A percentile compares a stretch with the other conserved stretches of the same genome.
Evolutionary conservation across 257 asterid species (phyloP).

Genomic region (Solanum stenotomum): DNA sequence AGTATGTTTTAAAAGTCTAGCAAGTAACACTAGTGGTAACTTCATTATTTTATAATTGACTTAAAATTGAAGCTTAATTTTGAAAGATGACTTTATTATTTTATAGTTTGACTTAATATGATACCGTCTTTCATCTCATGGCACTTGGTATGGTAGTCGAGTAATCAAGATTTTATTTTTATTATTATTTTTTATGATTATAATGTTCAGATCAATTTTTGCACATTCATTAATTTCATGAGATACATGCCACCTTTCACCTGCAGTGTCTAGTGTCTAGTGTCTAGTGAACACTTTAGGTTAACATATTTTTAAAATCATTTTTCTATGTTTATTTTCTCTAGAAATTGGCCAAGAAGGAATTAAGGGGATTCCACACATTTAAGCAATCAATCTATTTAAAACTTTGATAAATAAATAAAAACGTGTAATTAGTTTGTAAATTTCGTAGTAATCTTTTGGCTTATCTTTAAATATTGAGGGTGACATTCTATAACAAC

Average conservation of each 20-base stretch:
- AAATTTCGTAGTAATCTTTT: no score
- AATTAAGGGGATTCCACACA: background rate
- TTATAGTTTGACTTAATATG: no score
- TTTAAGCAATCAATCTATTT: background rate
- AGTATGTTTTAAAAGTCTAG: background rate
- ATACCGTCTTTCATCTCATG: background rate
- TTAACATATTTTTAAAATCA: no score
- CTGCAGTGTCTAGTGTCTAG: no score
- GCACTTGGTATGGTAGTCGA: background rate
- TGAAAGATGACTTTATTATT: no score
- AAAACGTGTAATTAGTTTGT: background rate
- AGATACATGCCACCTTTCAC: rapidly evolving
- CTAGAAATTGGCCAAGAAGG: background rate
- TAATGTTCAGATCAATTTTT: no score
- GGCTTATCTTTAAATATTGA: background rate
- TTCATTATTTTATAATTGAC: background rate
- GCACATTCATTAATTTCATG: no score
- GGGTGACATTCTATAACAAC: no score
- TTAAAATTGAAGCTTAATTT: no score
- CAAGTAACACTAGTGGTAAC: background rate
- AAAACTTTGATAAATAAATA: background rate
- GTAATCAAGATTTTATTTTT: background rate
- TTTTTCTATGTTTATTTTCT: background rate
- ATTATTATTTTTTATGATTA: no score
- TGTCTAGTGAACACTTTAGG: no score